Evolutionary conservation across 2,329 filamentous ascomycete genomes (phyloP).

Genomic region (Ophiognomonia clavigignenti-juglandacearum): DNA sequence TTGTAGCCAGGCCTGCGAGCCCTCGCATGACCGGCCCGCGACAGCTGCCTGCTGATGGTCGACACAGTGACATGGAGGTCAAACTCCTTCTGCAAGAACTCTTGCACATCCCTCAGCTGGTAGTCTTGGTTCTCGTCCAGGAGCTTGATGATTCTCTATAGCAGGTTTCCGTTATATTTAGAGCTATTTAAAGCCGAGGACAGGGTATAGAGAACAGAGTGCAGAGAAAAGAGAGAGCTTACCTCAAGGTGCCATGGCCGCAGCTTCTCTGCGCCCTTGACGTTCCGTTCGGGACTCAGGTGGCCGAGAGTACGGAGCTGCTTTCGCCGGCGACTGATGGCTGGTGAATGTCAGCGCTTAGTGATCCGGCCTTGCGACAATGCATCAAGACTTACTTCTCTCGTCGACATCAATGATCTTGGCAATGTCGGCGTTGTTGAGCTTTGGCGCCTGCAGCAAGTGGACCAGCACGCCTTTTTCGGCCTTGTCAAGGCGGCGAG

Average conservation of each 20-base stretch:
- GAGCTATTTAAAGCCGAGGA: not conserved
- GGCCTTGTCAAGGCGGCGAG: slow-evolving; percentile 14
- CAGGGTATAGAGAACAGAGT: no score
- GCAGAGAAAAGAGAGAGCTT: no score
- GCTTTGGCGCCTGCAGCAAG: slow-evolving; percentile 13
- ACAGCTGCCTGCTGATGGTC: slow-evolving; percentile 14
- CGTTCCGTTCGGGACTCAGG: slow-evolving; percentile 12
- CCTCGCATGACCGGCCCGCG: slow-evolving; percentile 10
- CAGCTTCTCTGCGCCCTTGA: slow-evolving; percentile 16
- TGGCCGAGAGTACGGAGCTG: slow-evolving; percentile 15
- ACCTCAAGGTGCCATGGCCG: slow-evolving; percentile 16
- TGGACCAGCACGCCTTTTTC: slow-evolving; percentile 15
- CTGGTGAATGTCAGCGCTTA: no score
- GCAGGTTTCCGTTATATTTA: not conserved
- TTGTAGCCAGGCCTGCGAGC: slow-evolving; percentile 14
- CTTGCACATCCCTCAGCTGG: slow-evolving; percentile 12
- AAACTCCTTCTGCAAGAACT: slow-evolving; percentile 13
- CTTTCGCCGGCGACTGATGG: slow-evolving; percentile 12
- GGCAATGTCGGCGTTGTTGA: slow-evolving; percentile 15
- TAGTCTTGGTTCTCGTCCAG: slow-evolving; percentile 14
- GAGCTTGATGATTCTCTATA: slow-evolving; percentile 13
- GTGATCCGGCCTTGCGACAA: no score
- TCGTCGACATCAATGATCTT: slow-evolving; percentile 15
- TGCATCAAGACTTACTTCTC: no score
- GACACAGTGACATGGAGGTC: slow-evolving; percentile 14